These are phyloP conservation scores for Phanerochaete sordida DNA, from an alignment of 768 basidiomycete species.

Conservation along the genomic window DNA sequence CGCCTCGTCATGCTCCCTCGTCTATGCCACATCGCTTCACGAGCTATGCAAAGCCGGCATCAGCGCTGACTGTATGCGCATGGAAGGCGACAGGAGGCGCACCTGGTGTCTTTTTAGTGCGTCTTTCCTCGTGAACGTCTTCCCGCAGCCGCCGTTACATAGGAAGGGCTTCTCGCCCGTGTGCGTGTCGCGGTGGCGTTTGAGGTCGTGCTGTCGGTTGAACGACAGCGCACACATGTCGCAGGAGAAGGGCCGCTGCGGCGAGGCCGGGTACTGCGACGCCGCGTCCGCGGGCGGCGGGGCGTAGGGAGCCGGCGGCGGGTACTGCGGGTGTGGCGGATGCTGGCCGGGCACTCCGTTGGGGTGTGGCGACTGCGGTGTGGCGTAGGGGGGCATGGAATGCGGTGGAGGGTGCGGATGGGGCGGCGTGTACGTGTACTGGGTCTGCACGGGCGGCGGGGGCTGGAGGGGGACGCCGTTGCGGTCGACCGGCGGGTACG, in stretches of 20 bases:
- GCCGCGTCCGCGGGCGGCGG: conserved; percentile 11
- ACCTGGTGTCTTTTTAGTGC: conserved; percentile 86
- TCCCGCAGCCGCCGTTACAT: conserved; percentile 82
- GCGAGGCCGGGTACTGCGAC: conserved; percentile 34
- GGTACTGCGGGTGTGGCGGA: conserved; percentile 20
- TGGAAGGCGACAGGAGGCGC: conserved; percentile 16
- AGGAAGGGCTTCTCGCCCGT: conserved; percentile 82
- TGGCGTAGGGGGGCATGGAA: conserved; percentile 17
- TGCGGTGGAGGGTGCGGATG: conserved; percentile 17
- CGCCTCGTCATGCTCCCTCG: conserved; percentile 36
- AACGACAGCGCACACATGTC: conserved; percentile 75
- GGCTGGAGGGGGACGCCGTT: conserved; percentile 9
- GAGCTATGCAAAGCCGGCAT: conserved; percentile 35
- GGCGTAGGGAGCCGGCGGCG: conserved; percentile 19
- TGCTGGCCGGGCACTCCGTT: conserved; percentile 9
- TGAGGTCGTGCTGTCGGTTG: conserved; percentile 82
- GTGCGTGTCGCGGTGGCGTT: conserved; percentile 81
- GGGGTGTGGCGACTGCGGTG: conserved; percentile 19
- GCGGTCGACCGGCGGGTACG: conserved; percentile 9
- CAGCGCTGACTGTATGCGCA: not conserved
- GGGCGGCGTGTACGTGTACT: conserved; percentile 11
- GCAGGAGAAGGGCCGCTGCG: conserved; percentile 36
- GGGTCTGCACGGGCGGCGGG: not conserved
- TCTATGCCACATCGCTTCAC: conserved; percentile 78
- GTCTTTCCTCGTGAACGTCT: conserved; percentile 86